Base-by-base conservation (phyloP, 1,284 basidiomycete genomes). In the Fomitopsis schrenkii region DNA sequence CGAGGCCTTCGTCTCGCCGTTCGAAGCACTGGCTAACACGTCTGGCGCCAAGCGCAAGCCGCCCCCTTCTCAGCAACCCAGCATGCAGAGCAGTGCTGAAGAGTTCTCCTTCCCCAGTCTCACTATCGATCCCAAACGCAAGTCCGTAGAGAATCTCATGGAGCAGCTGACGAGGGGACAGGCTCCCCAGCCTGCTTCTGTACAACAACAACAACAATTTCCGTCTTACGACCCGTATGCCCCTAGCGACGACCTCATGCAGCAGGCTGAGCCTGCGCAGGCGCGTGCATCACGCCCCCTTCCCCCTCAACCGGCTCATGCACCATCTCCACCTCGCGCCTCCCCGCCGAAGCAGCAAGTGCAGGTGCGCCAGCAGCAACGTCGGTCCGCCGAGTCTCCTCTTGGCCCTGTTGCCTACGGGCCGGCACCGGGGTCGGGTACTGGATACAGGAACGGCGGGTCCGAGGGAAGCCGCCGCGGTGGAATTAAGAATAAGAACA, bases 121-220 rank as follows among this genome's bases (percentile, higher is more conserved):
- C 5, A 75, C 79, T 41, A 73, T 77, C 19, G 88, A 91, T 66
- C 86, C 88, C 26, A 90, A 90, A 76, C 81, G 87, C 61, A 88
- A 89, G 71, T 91, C 89, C 3, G 88, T 91, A 58, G 89, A 91
- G 68, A 91, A 91, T 68, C 75, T 91, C 45, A 78, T 92, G 68
- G 89, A 91, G 63, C 85, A 88, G 67, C 72, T 91, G 17, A 85
- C 86, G 35, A 79, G 86, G 63, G 77, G 80, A 59, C 84, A 83
- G 68, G 70, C 71, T 42, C 76, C 80, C 61, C 71, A 71, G 30
- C 55, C 71, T 57, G 60, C 73, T 50, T 72, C 76, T 57, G 70
- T 74, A 63, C 71, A 79, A 66, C 69, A 77, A 58, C 38, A 33
- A 33, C 30, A 33, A 60, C 70, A 55, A 63, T 72, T 46, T 74